phyloP scores from a whole-genome alignment of 495 filamentous ascomycete genomes.

The Daldinia bambusicola region DNA sequence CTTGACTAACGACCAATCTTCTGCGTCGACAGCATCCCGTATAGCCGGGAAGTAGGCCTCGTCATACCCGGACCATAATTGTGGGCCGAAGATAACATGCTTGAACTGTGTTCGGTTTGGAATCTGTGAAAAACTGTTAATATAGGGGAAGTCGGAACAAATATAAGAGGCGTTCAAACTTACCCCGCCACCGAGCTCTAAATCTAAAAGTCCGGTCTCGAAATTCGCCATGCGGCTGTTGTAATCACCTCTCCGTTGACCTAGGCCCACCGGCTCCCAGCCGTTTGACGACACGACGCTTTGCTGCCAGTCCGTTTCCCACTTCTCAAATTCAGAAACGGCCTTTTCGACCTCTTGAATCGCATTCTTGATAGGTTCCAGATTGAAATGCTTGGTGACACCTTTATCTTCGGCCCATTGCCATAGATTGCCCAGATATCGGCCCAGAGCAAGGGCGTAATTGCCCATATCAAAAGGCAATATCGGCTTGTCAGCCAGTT shows the following conservation, averaged over 20 bases:
- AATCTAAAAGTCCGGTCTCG: slow-evolving; percentile 83
- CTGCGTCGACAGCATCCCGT: slow-evolving; percentile 78
- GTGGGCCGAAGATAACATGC: slow-evolving; percentile 88
- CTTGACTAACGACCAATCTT: slow-evolving; percentile 77
- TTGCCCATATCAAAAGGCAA: slow-evolving; percentile 81
- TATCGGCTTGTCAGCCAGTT: slow-evolving; percentile 81
- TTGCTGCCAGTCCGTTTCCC: slow-evolving; percentile 76
- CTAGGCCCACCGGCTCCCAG: slow-evolving; percentile 73
- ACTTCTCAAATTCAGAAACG: slow-evolving; percentile 73
- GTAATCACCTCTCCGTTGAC: slow-evolving; percentile 70
- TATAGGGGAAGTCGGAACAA: neutral
- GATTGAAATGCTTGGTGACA: slow-evolving; percentile 61
- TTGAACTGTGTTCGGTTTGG: slow-evolving; percentile 94
- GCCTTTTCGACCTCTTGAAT: slow-evolving; percentile 66
- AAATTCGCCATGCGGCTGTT: slow-evolving; percentile 80
- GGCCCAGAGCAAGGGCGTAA: slow-evolving; percentile 67
- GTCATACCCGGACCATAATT: slow-evolving; percentile 80
- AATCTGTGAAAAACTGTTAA: slow-evolving; percentile 61
- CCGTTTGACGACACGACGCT: slow-evolving; percentile 71
- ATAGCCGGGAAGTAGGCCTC: slow-evolving; percentile 85
- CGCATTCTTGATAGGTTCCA: slow-evolving; percentile 69
- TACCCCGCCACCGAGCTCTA: slow-evolving; percentile 75
- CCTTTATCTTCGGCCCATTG: slow-evolving; percentile 68
- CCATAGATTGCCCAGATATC: slow-evolving; percentile 74
- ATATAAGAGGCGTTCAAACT: slow-evolving; percentile 45